These are phyloP conservation scores for Fragilaria radians DNA, from an alignment of 108 stramenopile species.

Conservation along the genomic window DNA sequence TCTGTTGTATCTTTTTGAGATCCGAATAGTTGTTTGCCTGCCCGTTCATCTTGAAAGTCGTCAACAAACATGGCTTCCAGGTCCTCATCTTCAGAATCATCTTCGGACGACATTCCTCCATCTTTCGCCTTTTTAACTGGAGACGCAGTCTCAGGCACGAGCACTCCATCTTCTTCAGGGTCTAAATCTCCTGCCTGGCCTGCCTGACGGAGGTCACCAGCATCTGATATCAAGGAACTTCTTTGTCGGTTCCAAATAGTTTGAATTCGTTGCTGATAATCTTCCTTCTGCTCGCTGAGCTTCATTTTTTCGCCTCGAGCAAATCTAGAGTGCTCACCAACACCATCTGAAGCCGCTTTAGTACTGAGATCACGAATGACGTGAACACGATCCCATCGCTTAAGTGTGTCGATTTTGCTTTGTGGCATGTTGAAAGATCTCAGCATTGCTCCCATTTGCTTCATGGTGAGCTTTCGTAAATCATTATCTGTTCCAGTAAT, in stretches of 20 bases:
- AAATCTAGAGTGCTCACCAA: conserved; percentile 79
- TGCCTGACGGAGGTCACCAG: conserved; percentile 12
- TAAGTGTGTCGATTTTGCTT: conserved; percentile 75
- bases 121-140: conserved; percentile 1
- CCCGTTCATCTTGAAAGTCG: conserved; percentile 60
- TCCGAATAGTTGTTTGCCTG: conserved; percentile 62
- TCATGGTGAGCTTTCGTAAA: conserved; percentile 87
- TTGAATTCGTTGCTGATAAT: conserved; percentile 80
- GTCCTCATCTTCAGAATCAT: conserved; percentile 51
- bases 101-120: conserved; percentile 24
- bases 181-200: conserved; percentile 21
- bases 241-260: conserved; percentile 86
- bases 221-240: conserved; percentile 43
- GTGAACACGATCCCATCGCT: conserved; percentile 91
- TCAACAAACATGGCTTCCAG: conserved; percentile 60
- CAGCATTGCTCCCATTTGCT: conserved; percentile 76
- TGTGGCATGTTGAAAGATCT: conserved; percentile 81
- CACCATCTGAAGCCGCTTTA: conserved; percentile 83
- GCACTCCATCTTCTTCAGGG: conserved; percentile 8
- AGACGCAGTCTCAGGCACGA: background rate
- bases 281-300: conserved; percentile 77
- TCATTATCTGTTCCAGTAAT: conserved; percentile 85
- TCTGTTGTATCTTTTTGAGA: conserved; percentile 43
- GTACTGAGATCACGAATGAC: conserved; percentile 85
- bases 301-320: conserved; percentile 87